Conservation (phyloP, 2,329 filamentous ascomycete genomes). For the Alternaria atra region DNA sequence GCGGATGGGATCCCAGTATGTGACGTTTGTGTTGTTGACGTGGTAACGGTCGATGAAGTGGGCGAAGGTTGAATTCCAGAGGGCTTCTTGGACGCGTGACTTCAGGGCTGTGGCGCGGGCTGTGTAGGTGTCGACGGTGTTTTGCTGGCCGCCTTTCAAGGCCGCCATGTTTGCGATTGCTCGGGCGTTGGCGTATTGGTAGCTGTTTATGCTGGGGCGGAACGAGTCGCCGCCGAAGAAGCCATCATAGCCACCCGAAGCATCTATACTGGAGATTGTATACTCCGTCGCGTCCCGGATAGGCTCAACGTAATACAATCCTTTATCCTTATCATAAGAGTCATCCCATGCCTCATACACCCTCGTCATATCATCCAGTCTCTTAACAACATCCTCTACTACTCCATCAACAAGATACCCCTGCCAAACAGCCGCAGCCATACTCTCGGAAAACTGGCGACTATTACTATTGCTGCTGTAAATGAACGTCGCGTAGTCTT, state of each 20-base stretch:
- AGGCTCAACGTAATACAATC: conserved; percentile 56
- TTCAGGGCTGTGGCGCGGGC: conserved; percentile 50
- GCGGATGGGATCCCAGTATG: conserved; percentile 53
- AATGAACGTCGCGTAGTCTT: conserved; percentile 56
- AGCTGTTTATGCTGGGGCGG: conserved; percentile 57
- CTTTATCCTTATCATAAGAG: conserved; percentile 51
- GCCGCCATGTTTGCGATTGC: conserved; percentile 54
- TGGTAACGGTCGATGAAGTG: conserved; percentile 58
- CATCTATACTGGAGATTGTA: conserved; percentile 57
- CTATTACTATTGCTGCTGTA: conserved; percentile 52
- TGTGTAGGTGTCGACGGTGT: conserved; percentile 24
- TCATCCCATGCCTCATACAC: conserved; percentile 53
- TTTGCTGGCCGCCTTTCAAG: conserved; percentile 32
- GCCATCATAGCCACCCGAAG: conserved; percentile 52
- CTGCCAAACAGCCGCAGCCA: conserved; percentile 53
- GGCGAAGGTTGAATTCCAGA: conserved; percentile 56
- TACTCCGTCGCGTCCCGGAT: conserved; percentile 58
- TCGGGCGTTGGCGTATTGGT: conserved; percentile 55
- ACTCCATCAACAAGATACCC: conserved; percentile 56
- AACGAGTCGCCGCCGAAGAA: conserved; percentile 55
- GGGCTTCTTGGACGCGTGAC: conserved; percentile 48
- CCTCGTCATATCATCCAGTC: conserved; percentile 49
- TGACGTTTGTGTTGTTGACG: conserved; percentile 51
- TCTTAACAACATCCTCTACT: conserved; percentile 37
- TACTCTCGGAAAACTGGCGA: conserved; percentile 56